phyloP scores from a whole-genome alignment of 495 filamentous ascomycete species.

The Podospora bellae-mahoneyi region DNA sequence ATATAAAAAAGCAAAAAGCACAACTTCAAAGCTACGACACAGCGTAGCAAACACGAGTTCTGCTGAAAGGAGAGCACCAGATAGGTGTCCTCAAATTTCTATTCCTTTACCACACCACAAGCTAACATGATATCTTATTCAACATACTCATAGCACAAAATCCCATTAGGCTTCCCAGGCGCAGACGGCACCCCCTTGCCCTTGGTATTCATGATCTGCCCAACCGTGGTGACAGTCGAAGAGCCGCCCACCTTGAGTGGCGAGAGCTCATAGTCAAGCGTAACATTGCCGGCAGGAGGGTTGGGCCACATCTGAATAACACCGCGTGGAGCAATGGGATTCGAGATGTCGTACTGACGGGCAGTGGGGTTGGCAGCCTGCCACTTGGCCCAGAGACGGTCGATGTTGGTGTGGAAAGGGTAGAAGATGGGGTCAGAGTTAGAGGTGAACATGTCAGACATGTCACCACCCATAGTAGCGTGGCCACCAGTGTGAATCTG shows the following conservation, averaged over 20 bases:
- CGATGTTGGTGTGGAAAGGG: conserved; percentile 63
- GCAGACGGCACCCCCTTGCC: conserved; percentile 6
- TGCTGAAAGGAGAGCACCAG: too few relatives aligned
- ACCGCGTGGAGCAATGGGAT: conserved; percentile 4
- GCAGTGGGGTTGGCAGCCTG: conserved; percentile 35
- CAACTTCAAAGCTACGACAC: too few relatives aligned
- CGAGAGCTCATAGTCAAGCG: neutral
- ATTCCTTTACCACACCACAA: neutral
- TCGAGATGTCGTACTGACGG: neutral
- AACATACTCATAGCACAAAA: conserved; percentile 8
- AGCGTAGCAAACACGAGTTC: too few relatives aligned
- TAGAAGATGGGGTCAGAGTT: conserved; percentile 65
- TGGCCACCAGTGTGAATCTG: conserved; percentile 59
- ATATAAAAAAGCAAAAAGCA: too few relatives aligned
- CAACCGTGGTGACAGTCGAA: neutral
- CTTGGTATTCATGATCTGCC: conserved; percentile 8
- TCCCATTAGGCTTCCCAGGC: neutral
- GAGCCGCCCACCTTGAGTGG: neutral
- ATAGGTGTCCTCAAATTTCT: neutral
- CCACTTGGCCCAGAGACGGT: conserved; percentile 66
- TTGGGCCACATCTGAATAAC: conserved; percentile 7
- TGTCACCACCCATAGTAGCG: conserved; percentile 37
- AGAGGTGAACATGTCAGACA: conserved; percentile 51
- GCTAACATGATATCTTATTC: neutral
- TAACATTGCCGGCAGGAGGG: conserved; percentile 1